Evolutionary conservation across 129 eudicot genomes (phyloP), one percentile per base, ranked within the genome.

Genomic region (Solidago caesia): DNA sequence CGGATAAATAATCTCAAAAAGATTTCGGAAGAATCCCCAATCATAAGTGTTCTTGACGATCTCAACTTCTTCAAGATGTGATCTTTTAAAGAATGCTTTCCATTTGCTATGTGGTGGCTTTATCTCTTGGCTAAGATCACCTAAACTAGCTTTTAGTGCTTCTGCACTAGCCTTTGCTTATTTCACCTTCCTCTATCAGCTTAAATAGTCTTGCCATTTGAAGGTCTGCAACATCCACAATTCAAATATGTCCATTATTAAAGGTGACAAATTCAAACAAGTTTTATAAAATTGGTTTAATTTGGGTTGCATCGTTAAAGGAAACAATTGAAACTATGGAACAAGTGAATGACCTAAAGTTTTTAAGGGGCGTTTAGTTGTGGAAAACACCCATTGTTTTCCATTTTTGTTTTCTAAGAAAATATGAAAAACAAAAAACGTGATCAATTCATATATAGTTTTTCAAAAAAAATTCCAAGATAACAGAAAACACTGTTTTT

Each of bases 121-220:
- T 47, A 16, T 76, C 70, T 86, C 88, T 25, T 73, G 73, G 68
- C 66, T 82, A 26, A 87, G 56, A 76, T 85, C 97, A 52, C 44
- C 78, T 64, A 88, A 80, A 81, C 97, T 90, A 41, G 92, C 84
- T 79, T 85, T 90, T 45, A 93, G 88, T 58, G 97, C 96, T 62
- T 72, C 85, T 16, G 89, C 81, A 82, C 98, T 90, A 39, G 85
- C 91, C 80, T 88, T 93, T n/a, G 97, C 98, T 84, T 93, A 97
- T 7, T 85, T 80, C 43, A 90, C 80, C 80, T 83, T 90, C 84
- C 88, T 88, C 72, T 86, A 89, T 84, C 92, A 87, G 74, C 89
- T 83, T 76, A 86, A 6, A 72, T 90, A 84, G n/a, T 93, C 98
- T 53, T 90, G 88, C 98, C 98, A 93, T 75, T 93, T 93, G 67